A percentile compares a stretch with the other conserved stretches of the same genome.
Evolutionary conservation across 1,284 basidiomycete species (phyloP).

Genomic region (Earliella scabrosa): DNA sequence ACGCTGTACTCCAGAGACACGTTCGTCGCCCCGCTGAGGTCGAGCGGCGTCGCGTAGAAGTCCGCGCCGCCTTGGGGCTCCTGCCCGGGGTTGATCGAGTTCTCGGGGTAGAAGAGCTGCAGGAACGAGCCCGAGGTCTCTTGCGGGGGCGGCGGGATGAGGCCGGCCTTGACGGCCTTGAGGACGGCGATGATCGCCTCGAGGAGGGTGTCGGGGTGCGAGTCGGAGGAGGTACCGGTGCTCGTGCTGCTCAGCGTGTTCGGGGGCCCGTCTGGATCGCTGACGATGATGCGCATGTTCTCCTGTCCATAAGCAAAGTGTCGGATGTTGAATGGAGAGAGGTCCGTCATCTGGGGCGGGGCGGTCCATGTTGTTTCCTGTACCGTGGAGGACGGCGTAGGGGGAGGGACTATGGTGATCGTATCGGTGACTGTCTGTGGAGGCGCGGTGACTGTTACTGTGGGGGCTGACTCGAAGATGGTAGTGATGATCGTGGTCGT

Average conservation of each 20-base stretch:
- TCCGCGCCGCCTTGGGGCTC: slow-evolving; percentile 67
- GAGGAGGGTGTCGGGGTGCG: neutral
- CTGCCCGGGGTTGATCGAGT: slow-evolving; percentile 65
- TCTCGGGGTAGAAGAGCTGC: slow-evolving; percentile 64
- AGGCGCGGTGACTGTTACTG: slow-evolving; percentile 37
- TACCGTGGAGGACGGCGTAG: slow-evolving; percentile 19
- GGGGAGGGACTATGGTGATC: slow-evolving; percentile 32
- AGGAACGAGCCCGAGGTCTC: slow-evolving; percentile 39
- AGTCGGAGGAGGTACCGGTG: no score
- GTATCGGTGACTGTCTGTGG: slow-evolving; percentile 39
- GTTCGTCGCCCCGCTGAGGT: slow-evolving; percentile 49
- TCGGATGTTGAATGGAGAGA: slow-evolving; percentile 63
- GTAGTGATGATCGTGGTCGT: slow-evolving; percentile 19
- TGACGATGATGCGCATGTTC: slow-evolving; percentile 63
- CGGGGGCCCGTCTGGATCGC: no score
- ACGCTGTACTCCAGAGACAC: slow-evolving; percentile 65
- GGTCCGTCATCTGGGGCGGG: slow-evolving; percentile 58
- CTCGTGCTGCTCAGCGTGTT: no score
- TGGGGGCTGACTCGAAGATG: slow-evolving; percentile 35
- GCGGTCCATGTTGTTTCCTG: slow-evolving; percentile 48
- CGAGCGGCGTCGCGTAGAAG: slow-evolving; percentile 69
- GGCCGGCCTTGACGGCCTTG: slow-evolving; percentile 7
- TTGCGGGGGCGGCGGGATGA: slow-evolving; percentile 15
- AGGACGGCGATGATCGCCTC: slow-evolving; percentile 9
- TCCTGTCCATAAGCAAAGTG: slow-evolving; percentile 55